phyloP scores from a whole-genome alignment of 2,329 filamentous ascomycete species.

The Corinectria fuckeliana region DNA sequence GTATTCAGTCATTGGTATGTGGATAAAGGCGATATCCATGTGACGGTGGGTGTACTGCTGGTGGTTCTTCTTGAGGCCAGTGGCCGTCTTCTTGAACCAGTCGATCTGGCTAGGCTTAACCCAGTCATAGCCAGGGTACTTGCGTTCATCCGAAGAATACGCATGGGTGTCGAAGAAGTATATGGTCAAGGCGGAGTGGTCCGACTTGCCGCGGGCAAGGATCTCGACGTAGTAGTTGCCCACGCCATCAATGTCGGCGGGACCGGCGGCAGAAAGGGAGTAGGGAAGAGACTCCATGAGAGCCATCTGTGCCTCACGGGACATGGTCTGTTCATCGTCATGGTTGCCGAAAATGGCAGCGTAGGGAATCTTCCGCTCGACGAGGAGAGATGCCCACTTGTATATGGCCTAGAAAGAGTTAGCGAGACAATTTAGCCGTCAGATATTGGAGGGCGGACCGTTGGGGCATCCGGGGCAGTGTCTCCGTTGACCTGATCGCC shows the following conservation, averaged over 20 bases:
- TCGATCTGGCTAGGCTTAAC: slow-evolving; percentile 91
- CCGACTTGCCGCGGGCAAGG: slow-evolving; percentile 76
- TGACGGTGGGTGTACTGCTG: slow-evolving; percentile 88
- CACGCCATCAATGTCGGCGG: slow-evolving; percentile 83
- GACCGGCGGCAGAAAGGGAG: slow-evolving; percentile 84
- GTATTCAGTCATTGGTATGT: slow-evolving; percentile 95
- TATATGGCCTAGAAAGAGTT: slow-evolving; percentile 72
- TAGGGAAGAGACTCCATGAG: slow-evolving; percentile 87
- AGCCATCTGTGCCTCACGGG: slow-evolving; percentile 80
- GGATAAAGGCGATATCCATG: slow-evolving; percentile 96
- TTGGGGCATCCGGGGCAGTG: slow-evolving; percentile 88
- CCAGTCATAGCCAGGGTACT: slow-evolving; percentile 96
- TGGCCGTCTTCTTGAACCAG: slow-evolving; percentile 87
- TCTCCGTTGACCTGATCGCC: slow-evolving; percentile 97
- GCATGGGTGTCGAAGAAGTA: slow-evolving; percentile 94
- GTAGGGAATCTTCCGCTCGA: slow-evolving; percentile 88
- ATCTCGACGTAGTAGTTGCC: slow-evolving; percentile 96
- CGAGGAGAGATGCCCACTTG: slow-evolving; percentile 86
- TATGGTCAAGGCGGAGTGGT: slow-evolving; percentile 91
- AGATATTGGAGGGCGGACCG: slow-evolving; percentile 54
- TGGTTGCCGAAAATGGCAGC: slow-evolving; percentile 97
- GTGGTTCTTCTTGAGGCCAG: slow-evolving; percentile 77
- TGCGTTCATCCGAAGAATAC: slow-evolving; percentile 87
- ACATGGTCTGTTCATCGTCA: slow-evolving; percentile 87
- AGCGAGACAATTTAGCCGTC: not conserved